These are phyloP conservation scores for Chlamydomonas incerta DNA, from an alignment of 139 green algal species.

Conservation along the genomic window DNA sequence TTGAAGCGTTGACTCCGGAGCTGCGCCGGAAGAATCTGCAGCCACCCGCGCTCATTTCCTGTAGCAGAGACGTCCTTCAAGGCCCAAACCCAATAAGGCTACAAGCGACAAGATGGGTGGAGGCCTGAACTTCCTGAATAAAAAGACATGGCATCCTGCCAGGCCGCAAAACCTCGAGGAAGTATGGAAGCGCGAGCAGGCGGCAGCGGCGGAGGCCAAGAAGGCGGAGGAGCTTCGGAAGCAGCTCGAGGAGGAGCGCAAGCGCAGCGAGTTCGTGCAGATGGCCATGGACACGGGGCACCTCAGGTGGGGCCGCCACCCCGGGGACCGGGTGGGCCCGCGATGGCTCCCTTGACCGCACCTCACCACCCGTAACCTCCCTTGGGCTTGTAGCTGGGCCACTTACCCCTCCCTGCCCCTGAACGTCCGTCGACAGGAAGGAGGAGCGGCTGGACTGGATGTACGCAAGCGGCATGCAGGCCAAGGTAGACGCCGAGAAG, in stretches of 20 bases:
- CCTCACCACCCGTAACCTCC: too few relatives aligned
- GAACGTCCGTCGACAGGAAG: conserved; percentile 52
- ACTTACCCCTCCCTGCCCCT: too few relatives aligned
- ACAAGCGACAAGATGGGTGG: conserved; percentile 18
- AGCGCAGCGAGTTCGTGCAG: conserved; percentile 78
- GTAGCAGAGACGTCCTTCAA: too few relatives aligned
- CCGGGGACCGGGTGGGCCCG: not conserved
- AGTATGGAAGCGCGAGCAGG: conserved; percentile 95
- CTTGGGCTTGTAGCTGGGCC: too few relatives aligned
- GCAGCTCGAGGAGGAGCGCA: conserved; percentile 89
- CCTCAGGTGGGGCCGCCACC: not conserved
- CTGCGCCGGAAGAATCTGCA: too few relatives aligned
- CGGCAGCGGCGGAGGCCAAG: conserved; percentile 79
- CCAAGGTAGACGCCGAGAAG: conserved; percentile 81
- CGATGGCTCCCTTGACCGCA: not conserved
- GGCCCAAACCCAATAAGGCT: too few relatives aligned
- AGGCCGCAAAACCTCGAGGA: conserved; percentile 83
- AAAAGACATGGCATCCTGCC: conserved; percentile 86
- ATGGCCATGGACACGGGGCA: conserved; percentile 59
- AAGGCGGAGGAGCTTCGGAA: conserved; percentile 89
- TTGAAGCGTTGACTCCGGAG: too few relatives aligned
- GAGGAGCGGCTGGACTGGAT: conserved; percentile 95
- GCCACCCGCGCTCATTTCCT: too few relatives aligned
- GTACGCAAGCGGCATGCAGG: conserved; percentile 88
- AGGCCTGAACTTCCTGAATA: conserved; percentile 85